Evolutionary conservation across 495 filamentous ascomycete genomes (phyloP), one percentile per base, ranked within the genome.

Genomic region (Tetracladium marchalianum): DNA sequence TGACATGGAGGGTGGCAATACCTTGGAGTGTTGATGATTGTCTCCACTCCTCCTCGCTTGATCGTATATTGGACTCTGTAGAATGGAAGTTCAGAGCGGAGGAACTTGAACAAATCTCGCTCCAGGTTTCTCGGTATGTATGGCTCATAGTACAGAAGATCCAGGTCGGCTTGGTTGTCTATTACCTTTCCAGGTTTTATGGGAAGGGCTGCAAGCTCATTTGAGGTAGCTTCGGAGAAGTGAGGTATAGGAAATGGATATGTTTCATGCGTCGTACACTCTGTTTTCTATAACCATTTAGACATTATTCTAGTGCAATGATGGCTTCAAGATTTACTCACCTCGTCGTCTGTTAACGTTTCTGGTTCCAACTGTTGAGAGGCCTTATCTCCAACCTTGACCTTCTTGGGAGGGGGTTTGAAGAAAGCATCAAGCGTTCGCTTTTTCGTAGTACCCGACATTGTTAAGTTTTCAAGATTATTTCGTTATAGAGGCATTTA

Each of bases 31-130:
- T 70, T 76, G 45, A 87, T 76, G 5, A 64, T 51, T 0, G 76
- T 81, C n/a, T 78, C 68, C 0, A 68, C 49, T 0, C 68, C 64
- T 4, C 70, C 72, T 19, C 82, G 69, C 38, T 75, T 78, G 53
- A 84, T 84, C 11, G 64, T 72, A 59, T 88, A 87, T 43, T 76
- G 66, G 0, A 87, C 84, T 12, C 81, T 69, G 58, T 87, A 87
- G 61, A 86, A 89, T 37, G 80, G 80, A 9, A 87, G 58, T 37
- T 78, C 66, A 11, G 60, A 52, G 0, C 81, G 71, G 0, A 86
- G 68, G 58, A 82, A 82, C 11, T 77, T 56, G 64, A 85, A 89
- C 0, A 86, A 67, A 42, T 78, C 64, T 11, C 63, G 67, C 7
- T 72, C 63, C 11, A 75, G 64, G 6, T 62, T 44, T 8, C 66